A percentile compares a stretch with the other conserved stretches of the same genome.
Conservation (phyloP, 1,284 basidiomycete species). For the Malassezia sympodialis region DNA sequence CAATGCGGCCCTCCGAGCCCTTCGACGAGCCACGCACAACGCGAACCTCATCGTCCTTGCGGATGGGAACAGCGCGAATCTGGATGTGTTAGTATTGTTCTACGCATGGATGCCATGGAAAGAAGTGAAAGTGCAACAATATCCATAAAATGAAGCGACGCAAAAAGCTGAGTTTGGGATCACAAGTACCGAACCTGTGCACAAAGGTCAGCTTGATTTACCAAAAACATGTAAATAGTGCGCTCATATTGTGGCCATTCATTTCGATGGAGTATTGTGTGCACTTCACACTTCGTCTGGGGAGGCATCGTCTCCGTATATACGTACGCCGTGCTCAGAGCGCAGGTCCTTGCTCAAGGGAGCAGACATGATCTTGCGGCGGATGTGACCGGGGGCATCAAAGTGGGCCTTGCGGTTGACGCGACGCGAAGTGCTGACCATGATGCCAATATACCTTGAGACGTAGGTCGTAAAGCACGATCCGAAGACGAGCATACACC, state of each 20-base stretch:
- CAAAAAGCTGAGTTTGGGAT: not conserved
- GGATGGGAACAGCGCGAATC: slow-evolving; percentile 85
- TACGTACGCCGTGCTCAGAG: slow-evolving; percentile 75
- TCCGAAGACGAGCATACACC: slow-evolving; percentile 1
- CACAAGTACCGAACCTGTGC: not conserved
- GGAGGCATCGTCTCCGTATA: not conserved
- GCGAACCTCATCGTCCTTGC: slow-evolving; percentile 96
- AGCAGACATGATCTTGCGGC: slow-evolving; percentile 96
- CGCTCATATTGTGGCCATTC: not conserved
- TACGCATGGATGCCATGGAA: not conserved
- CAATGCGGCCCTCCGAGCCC: slow-evolving; percentile 63
- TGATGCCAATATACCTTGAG: slow-evolving; percentile 26
- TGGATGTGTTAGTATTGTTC: slow-evolving; percentile 44
- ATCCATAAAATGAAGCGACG: not conserved
- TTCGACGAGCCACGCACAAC: slow-evolving; percentile 66
- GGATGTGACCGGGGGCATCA: slow-evolving; percentile 52
- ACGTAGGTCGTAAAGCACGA: slow-evolving; percentile 18
- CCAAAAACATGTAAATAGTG: not conserved
- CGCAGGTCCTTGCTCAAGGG: slow-evolving; percentile 91
- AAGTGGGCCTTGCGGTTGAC: slow-evolving; percentile 44
- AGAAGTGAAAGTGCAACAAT: not conserved
- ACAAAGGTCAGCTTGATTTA: not conserved
- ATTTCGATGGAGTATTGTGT: not conserved
- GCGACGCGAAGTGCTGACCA: slow-evolving; percentile 41
- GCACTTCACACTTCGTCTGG: not conserved